phyloP scores from a whole-genome alignment of 2,329 filamentous ascomycete genomes.

The Kalmusia sp. region DNA sequence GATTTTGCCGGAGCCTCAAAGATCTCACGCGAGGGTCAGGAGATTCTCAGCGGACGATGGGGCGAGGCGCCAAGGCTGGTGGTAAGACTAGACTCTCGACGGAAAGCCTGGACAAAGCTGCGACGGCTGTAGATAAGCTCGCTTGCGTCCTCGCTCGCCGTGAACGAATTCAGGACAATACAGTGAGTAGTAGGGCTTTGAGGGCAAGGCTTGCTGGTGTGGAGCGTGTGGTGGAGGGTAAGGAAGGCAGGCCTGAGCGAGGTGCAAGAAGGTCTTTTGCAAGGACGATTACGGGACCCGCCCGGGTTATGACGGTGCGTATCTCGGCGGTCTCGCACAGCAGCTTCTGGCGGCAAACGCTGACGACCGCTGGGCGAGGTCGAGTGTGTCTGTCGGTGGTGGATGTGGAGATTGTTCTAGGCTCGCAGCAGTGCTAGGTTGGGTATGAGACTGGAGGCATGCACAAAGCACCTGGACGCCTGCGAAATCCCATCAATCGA shows the following conservation, averaged over 20 bases:
- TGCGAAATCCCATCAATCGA: conserved; percentile 18
- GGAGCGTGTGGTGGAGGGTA: neutral
- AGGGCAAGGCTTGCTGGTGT: conserved; percentile 1
- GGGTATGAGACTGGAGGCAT: neutral
- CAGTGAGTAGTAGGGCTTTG: too few relatives aligned
- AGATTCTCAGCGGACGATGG: conserved; percentile 30
- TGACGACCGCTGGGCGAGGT: neutral
- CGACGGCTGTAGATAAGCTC: conserved; percentile 29
- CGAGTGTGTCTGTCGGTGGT: neutral
- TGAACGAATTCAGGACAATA: neutral
- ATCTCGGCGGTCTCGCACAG: conserved; percentile 17
- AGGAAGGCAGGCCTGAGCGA: conserved; percentile 5
- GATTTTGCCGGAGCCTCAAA: conserved; percentile 34
- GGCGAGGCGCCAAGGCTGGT: conserved; percentile 29
- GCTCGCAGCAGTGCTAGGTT: conserved; percentile 16
- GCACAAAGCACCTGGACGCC: neutral
- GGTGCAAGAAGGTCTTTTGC: conserved; percentile 9
- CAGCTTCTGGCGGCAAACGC: conserved; percentile 20
- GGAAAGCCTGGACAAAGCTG: conserved; percentile 20
- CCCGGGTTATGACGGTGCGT: conserved; percentile 30
- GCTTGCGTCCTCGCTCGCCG: conserved; percentile 17
- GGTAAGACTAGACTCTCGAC: conserved; percentile 29
- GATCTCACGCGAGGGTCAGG: conserved; percentile 48
- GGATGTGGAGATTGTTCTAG: neutral
- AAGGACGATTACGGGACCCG: conserved; percentile 10